A percentile compares a stretch with the other conserved stretches of the same genome.
These are phyloP conservation scores for Ramaria rubella DNA, from an alignment of 768 basidiomycete genomes.

Conservation along the genomic window DNA sequence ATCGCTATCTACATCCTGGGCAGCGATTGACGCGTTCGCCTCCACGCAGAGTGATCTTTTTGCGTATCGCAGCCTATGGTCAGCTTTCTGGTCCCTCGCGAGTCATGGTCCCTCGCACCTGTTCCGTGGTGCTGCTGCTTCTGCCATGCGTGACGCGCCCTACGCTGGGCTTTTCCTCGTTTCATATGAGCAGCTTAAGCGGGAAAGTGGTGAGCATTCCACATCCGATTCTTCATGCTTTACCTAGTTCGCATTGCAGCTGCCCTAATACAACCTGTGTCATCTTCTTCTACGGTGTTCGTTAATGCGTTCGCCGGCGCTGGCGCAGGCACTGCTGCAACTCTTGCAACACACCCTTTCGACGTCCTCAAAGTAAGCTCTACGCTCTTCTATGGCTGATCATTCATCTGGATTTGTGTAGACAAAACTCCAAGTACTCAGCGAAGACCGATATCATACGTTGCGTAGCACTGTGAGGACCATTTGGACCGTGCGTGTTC, in stretches of 20 bases:
- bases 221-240: not conserved
- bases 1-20: constrained; percentile 14
- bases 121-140: constrained; percentile 79
- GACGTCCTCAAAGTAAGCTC: constrained; percentile 79
- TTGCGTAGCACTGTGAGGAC: constrained; percentile 56
- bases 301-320: constrained; percentile 68
- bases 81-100: constrained; percentile 51
- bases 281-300: constrained; percentile 39
- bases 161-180: constrained; percentile 88
- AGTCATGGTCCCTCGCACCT: constrained; percentile 76
- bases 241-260: constrained; percentile 24
- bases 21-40: not conserved
- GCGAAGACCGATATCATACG: constrained; percentile 66
- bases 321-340: constrained; percentile 77
- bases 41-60: constrained; percentile 71
- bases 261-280: constrained; percentile 34
- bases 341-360: constrained; percentile 83
- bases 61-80: constrained; percentile 53
- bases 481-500: constrained; percentile 56
- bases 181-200: constrained; percentile 83
- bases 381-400: constrained; percentile 6
- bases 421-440: constrained; percentile 93
- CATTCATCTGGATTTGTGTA: constrained; percentile 22
- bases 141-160: constrained; percentile 89
- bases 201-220: constrained; percentile 48